Percentiles rank a stretch among this genome's conserved stretches.
phyloP scores from a whole-genome alignment of 495 filamentous ascomycete species.

The Trypethelium eluteriae region DNA sequence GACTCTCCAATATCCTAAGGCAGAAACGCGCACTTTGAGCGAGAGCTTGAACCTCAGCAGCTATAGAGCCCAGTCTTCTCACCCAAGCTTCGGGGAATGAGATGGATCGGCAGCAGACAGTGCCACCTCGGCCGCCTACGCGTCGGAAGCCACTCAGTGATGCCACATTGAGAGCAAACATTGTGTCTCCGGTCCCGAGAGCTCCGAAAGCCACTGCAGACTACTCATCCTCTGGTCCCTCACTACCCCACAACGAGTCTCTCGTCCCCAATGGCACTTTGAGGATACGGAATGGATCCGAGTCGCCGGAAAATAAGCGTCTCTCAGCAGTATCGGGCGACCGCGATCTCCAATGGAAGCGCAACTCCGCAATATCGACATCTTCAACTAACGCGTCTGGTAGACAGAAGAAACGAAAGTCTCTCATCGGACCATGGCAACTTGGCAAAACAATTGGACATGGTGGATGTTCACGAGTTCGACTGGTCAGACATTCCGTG shows the following conservation, averaged over 20 bases:
- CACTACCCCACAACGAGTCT: slow-evolving; percentile 38
- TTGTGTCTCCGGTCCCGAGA: slow-evolving; percentile 25
- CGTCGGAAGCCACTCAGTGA: slow-evolving; percentile 46
- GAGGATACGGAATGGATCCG: slow-evolving; percentile 28
- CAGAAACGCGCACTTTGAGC: neutral
- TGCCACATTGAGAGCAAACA: slow-evolving; percentile 43
- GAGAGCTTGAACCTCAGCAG: neutral
- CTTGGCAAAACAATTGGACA: slow-evolving; percentile 78
- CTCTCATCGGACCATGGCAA: slow-evolving; percentile 81
- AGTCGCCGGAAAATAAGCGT: slow-evolving; percentile 46
- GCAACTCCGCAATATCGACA: slow-evolving; percentile 66
- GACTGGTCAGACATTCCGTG: slow-evolving; percentile 64
- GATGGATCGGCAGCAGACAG: slow-evolving; percentile 12
- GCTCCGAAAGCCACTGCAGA: slow-evolving; percentile 11
- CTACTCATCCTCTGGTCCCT: slow-evolving; percentile 22
- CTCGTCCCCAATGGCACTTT: slow-evolving; percentile 39
- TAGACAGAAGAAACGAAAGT: slow-evolving; percentile 57
- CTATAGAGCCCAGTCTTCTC: neutral
- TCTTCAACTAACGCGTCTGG: slow-evolving; percentile 54
- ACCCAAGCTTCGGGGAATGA: too few species aligned
- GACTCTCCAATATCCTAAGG: neutral
- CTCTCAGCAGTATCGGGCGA: slow-evolving; percentile 49
- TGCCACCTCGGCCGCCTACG: slow-evolving; percentile 18
- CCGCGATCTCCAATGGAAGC: slow-evolving; percentile 47
- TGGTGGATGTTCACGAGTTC: slow-evolving; percentile 76